Base-by-base conservation (phyloP, 1,139 yeast species). In the Suhomyces taliae region DNA sequence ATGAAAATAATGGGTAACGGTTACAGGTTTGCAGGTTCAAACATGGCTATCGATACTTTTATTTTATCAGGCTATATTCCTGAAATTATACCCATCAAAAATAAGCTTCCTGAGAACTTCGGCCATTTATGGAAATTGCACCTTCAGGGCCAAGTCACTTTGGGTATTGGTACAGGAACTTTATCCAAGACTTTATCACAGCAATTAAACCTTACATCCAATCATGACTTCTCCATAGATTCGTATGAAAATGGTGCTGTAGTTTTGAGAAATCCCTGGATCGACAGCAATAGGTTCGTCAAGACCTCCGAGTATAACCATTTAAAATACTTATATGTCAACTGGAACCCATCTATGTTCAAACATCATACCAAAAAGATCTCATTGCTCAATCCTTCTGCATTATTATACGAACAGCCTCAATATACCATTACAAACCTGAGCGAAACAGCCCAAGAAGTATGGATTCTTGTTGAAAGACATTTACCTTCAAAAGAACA, bases 51-150 rank as follows among this genome's bases (percentile, higher is more conserved):
- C n/a, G 97, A 88, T 57, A 79, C 88, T 0, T 87, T 69, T 55
- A 66, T 81, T 41, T 55, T 90, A 7, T 73, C 83, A 4, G 90
- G 91, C 0, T 90, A 89, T 86, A 61, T 85, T 3, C 96, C 96
- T 0, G 90, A 87, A 53, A 79, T 82, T 35, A 55, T 78, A 1
- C 56, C 71, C 7, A 59, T 50, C 46, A 57, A 58, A 39, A 65
- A 66, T 51, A 48, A 58, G 40, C 42, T 69, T 12, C 66, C 68
- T 1, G 41, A 43, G 2, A 47, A 55, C 40, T 59, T 68, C 37
- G 61, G 56, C 11, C 52, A 53, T 0, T 64, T 75, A 8, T 74
- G 78, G 77, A 57, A 64, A 14, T 57, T 62, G 43, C 57, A 71
- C 47, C 56, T 53, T 43, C 55, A 51, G 15, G 76, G 76, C 2